Base-by-base conservation (phyloP, 2,329 filamentous ascomycete genomes). In the Exserohilum turcica region DNA sequence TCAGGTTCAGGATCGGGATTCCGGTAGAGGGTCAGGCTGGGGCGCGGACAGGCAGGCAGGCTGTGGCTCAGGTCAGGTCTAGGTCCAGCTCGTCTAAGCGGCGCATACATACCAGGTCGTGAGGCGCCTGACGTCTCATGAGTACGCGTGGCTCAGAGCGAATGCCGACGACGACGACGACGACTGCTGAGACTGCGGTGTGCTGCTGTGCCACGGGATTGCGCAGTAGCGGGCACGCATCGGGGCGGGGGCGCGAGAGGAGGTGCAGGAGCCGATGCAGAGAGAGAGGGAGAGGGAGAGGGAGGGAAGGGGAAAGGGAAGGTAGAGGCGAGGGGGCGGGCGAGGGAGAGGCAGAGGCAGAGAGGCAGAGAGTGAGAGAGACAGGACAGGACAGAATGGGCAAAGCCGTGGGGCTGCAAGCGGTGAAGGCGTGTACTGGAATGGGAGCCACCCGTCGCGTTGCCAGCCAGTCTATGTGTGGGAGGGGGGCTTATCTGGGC, bases 171-270 rank as follows among this genome's bases (percentile, higher is more conserved):
- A 5, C 19, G 24, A 40, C 24, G 15, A 29, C 15, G 9, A 12
- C 19, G 15, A 7, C 3, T 19, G 33, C 6, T 7, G 4, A 8
- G 9, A 13, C 18, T 10, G 33, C 7, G 21, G 21, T 24, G 21
- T 21, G n/a, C 36, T 51, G 52, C 55, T 48, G 55, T 57, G 55
- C 55, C 51, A 57, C 55, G 27, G 7, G 45, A 36, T 53, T 53
- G 56, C 56, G 53, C 48, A 28, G 42, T 32, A 38, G 36, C 16
- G n/a, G 37, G 37, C 44, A 29, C 15, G 50, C 31, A 28, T 37
- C 24, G 35, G 19, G 40, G 44, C 35, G 27, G 31, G 32, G 46
- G 46, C 29, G 31, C 42, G 28, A 29, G 38, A 21, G 46, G 31
- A 24, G 43, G n/a, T 28, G 19, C 18, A 13, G 29, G 31, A 31